Conservation (phyloP, 2,329 filamentous ascomycete species). For the Colletotrichum eremochloae region DNA sequence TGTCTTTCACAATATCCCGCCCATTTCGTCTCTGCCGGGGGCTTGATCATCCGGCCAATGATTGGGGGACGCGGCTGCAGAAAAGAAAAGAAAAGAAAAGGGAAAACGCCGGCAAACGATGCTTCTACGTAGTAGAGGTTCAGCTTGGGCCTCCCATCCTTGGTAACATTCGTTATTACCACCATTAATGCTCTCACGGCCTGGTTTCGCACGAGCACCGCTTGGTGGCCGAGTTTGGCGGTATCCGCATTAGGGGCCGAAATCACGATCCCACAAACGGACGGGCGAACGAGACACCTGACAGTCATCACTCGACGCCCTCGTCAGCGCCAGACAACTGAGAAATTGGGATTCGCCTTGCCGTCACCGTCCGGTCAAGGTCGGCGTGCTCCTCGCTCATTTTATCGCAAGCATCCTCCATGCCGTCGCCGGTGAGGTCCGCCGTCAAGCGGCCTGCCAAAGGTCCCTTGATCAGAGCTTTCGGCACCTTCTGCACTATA, state of each 20-base stretch:
- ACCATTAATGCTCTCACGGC: slow-evolving; percentile 11
- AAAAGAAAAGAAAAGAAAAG: background rate
- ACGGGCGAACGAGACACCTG: background rate
- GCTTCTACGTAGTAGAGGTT: background rate
- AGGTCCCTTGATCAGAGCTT: slow-evolving; percentile 10
- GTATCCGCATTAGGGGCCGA: slow-evolving; percentile 28
- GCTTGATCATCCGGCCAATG: slow-evolving; percentile 1
- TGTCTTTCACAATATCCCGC: slow-evolving; percentile 39
- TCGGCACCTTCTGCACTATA: background rate
- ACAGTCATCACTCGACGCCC: slow-evolving; percentile 1
- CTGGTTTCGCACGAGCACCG: background rate
- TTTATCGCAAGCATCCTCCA: slow-evolving; percentile 5
- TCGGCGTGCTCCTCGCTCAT: background rate
- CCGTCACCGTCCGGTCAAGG: background rate
- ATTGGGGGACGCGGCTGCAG: background rate
- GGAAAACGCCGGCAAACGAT: background rate
- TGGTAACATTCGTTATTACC: slow-evolving; percentile 33
- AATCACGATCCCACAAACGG: slow-evolving; percentile 8
- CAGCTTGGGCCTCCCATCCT: slow-evolving; percentile 26
- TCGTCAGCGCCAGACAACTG: background rate
- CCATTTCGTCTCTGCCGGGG: slow-evolving; percentile 24
- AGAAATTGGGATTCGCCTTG: background rate
- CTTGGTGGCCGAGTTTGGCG: background rate
- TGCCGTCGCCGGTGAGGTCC: slow-evolving; percentile 1
- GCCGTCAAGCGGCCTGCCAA: background rate